phyloP scores from a whole-genome alignment of 805 yeast species.

The Candida vaughaniae region DNA sequence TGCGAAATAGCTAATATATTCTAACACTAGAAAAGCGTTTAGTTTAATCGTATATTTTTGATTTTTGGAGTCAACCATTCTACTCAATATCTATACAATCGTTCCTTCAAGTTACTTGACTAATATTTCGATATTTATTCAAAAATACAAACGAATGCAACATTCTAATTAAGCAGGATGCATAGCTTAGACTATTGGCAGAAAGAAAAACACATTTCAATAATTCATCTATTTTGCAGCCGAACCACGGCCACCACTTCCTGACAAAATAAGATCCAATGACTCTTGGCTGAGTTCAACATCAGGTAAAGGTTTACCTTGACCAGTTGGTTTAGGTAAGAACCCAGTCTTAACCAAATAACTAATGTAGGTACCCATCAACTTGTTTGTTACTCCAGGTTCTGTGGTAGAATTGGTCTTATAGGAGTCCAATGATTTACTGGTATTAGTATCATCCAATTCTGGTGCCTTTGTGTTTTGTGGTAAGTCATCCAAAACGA shows the following conservation, averaged over 20 bases:
- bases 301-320: conserved; percentile 53
- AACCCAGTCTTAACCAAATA: conserved; percentile 81
- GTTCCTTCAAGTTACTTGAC: too few relatives aligned
- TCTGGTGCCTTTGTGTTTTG: conserved; percentile 93
- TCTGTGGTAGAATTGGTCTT: conserved; percentile 65
- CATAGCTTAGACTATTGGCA: not conserved
- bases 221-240: conserved; percentile 40
- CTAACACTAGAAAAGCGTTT: too few relatives aligned
- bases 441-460: conserved; percentile 83
- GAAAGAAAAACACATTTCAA: not conserved
- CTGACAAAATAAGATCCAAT: conserved; percentile 52
- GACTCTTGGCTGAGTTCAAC: conserved; percentile 57
- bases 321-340: conserved; percentile 58
- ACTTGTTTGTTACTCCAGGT: conserved; percentile 65
- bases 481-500: conserved; percentile 90
- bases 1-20: too few relatives aligned
- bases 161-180: too few relatives aligned
- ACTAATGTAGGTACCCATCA: conserved; percentile 73
- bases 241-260: conserved; percentile 76
- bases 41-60: too few relatives aligned
- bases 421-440: conserved; percentile 46
- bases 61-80: too few relatives aligned
- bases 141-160: too few relatives aligned
- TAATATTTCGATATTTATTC: too few relatives aligned
- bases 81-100: too few relatives aligned